phyloP scores from a whole-genome alignment of 1,139 yeast genomes.

The Yamadazyma kanchanaburiensis region DNA sequence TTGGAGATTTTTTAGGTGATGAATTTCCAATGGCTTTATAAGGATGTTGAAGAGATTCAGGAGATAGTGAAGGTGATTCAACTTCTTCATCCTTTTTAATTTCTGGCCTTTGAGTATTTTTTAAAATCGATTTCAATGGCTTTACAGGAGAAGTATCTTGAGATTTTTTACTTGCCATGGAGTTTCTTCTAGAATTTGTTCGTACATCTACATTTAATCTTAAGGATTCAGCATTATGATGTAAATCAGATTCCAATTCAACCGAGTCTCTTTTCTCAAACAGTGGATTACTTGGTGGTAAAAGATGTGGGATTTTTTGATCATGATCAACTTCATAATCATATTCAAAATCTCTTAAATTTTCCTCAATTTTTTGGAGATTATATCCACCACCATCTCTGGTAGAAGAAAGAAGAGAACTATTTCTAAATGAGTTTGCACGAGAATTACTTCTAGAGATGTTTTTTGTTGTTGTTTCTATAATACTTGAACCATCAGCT shows the following conservation, averaged over 20 bases:
- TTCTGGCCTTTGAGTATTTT: constrained; percentile 19
- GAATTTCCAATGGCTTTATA: constrained; percentile 12
- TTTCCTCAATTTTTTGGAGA: constrained; percentile 43
- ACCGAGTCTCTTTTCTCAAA: constrained; percentile 1
- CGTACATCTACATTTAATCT: constrained; percentile 7
- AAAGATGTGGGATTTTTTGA: background rate
- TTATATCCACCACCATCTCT: constrained; percentile 18
- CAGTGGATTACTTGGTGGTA: too few relatives aligned
- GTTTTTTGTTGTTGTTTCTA: constrained; percentile 44
- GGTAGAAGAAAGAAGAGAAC: constrained; percentile 19
- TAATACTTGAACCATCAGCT: constrained; percentile 45
- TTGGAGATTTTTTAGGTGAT: constrained; percentile 1
- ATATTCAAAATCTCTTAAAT: constrained; percentile 43
- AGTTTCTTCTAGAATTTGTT: constrained; percentile 5
- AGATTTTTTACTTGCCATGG: constrained; percentile 5
- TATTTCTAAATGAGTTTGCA: constrained; percentile 27
- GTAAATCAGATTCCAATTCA: constrained; percentile 6
- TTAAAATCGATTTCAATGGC: constrained; percentile 37
- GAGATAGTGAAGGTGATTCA: background rate
- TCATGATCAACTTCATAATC: constrained; percentile 31
- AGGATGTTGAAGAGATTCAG: constrained; percentile 9
- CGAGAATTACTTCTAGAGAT: constrained; percentile 37
- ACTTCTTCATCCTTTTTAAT: background rate
- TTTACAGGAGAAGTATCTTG: constrained; percentile 14
- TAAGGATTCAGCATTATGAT: constrained; percentile 8